A percentile compares a stretch with the other conserved stretches of the same genome.
Conservation (phyloP, 352 stramenopile genomes). For the Pelagophyceae sp. region DNA sequence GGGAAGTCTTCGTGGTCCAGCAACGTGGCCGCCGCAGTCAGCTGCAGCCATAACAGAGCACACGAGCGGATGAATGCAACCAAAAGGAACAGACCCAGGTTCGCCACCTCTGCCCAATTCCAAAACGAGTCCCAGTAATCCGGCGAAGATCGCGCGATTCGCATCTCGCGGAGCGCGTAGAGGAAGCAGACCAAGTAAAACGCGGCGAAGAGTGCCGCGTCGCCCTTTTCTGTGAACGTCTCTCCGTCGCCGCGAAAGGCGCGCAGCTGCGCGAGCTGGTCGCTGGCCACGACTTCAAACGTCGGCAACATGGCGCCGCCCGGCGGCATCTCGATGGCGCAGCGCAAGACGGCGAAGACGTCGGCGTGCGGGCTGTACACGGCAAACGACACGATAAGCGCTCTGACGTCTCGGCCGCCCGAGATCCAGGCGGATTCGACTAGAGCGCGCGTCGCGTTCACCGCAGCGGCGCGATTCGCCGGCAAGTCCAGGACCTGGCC, state of each 20-base stretch:
- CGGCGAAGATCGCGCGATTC: neutral
- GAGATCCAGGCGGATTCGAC: neutral
- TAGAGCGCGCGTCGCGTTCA: neutral
- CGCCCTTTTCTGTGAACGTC: neutral
- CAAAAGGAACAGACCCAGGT: neutral
- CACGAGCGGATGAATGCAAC: neutral
- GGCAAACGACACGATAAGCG: neutral
- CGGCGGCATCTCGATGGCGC: neutral
- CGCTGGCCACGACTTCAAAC: neutral
- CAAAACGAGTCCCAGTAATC: conserved; percentile 3
- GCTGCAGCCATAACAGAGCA: neutral
- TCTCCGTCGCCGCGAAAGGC: neutral
- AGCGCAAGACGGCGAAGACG: neutral
- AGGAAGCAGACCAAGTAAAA: neutral
- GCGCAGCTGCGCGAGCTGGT: neutral
- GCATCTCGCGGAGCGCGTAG: neutral
- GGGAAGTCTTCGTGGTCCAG: neutral
- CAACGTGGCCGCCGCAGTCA: neutral
- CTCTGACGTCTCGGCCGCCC: neutral
- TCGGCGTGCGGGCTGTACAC: conserved; percentile 10
- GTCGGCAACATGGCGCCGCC: conserved; percentile 6
- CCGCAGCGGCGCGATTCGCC: neutral
- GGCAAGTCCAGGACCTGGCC: neutral
- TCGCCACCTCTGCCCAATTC: conserved; percentile 8
- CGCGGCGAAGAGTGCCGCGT: neutral